Base-by-base conservation (phyloP, 2,329 filamentous ascomycete species). In the Tolypocladium pustulatum region DNA sequence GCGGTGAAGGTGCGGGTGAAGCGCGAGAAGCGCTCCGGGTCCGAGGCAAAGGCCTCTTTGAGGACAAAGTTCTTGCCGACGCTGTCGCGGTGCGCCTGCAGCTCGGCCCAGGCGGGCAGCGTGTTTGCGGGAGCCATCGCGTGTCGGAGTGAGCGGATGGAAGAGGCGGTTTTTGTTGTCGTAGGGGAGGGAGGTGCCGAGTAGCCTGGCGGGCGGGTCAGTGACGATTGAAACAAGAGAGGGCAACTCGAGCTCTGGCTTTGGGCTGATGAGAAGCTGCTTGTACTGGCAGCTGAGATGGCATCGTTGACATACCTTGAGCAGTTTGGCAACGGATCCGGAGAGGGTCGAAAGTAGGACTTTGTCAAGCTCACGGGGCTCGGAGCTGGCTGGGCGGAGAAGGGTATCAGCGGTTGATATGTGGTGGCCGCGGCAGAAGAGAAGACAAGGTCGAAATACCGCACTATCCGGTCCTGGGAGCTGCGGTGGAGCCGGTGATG, bases 21-120 rank as follows among this genome's bases (percentile, higher is more conserved):
- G 77, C 94, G 96, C 70, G 87, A 77, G 80, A 97, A 97, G 63
- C 94, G 91, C 71, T 89, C 73, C 55, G 91, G 86, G 73, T 99
- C 92, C 67, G 90, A 86, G 69, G 90, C 82, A 76, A 97, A 99
- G 72, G 90, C 90, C 65, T 96, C 89, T 79, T 96, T 96, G 65
- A 97, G 84, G 63, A 96, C 87, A 71, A 97, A 94, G 71, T 87
- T 86, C 78, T 92, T 92, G 70, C 91, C 92, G 54, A 94, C 84
- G 63, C 81, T 82, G 75, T 90, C 87, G 77, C 95, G 91, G 77
- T 97, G 92, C 69, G 90, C 82, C 78, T 96, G 90, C 71, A 99
- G 91, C 72, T 89, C 84, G 73, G 88, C 83, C 93, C 94, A 99
- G 71, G 91, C 87, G 67, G 86, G 81, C 67, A 96, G 87, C 63